These are phyloP conservation scores for Botrytis deweyae DNA, from an alignment of 2,329 filamentous ascomycete genomes.

Conservation along the genomic window DNA sequence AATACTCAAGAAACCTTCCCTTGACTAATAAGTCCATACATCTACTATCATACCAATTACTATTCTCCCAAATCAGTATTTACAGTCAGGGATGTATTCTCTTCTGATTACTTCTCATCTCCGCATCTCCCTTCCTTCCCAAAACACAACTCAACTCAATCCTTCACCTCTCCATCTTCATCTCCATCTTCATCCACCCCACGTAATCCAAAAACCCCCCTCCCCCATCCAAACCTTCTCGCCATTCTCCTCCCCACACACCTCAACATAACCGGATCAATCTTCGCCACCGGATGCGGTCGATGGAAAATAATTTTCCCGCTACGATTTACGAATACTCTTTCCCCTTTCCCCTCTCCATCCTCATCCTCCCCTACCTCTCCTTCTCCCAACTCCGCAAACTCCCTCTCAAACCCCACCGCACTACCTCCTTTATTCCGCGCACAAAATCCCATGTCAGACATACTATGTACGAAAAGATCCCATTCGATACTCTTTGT, in stretches of 20 bases:
- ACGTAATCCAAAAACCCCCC: not conserved
- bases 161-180: not conserved
- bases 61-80: not conserved
- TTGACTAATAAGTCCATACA: not conserved
- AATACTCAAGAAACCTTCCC: not conserved
- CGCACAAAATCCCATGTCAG: conserved; percentile 20
- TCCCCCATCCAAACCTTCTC: conserved; percentile 26
- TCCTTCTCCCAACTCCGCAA: not conserved
- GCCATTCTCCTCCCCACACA: conserved; percentile 23
- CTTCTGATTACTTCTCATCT: not conserved
- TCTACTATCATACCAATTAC: not conserved
- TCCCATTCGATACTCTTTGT: not conserved
- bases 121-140: not conserved
- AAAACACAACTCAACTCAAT: not conserved
- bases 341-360: not conserved
- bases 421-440: conserved; percentile 11
- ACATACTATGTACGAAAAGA: conserved; percentile 17
- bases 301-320: conserved; percentile 25
- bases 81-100: not conserved
- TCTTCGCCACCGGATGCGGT: conserved; percentile 22
- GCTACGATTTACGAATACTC: not conserved
- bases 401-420: conserved; percentile 4
- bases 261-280: conserved; percentile 22
- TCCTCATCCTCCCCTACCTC: too few relatives aligned
- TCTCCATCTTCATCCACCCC: not conserved